phyloP scores from a whole-genome alignment of 371 early-diverging fungal genomes.

The Lichtheimia ornata region DNA sequence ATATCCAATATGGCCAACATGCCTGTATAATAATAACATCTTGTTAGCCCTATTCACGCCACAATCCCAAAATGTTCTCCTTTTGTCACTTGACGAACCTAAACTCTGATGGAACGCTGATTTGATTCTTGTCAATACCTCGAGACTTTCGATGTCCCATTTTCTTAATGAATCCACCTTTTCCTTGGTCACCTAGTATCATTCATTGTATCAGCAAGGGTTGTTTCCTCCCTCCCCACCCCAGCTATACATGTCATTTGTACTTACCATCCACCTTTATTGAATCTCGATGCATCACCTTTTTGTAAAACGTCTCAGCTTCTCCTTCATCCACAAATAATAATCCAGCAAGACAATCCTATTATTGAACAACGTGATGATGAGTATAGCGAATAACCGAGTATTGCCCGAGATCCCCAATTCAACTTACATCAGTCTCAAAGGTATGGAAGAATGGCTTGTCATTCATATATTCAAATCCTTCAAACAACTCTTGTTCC shows the following conservation, averaged over 20 bases:
- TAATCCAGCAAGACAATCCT: constrained; percentile 79
- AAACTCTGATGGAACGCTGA: constrained; percentile 77
- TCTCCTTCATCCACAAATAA: constrained; percentile 88
- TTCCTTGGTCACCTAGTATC: constrained; percentile 8
- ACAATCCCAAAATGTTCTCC: constrained; percentile 1
- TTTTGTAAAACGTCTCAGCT: constrained; percentile 75
- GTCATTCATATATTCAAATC: constrained; percentile 75
- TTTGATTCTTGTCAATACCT: constrained; percentile 72
- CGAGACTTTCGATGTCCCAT: constrained; percentile 25
- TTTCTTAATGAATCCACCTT: constrained; percentile 34
- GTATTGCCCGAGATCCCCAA: background rate
- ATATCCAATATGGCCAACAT: constrained; percentile 80
- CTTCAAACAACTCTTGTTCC: constrained; percentile 80
- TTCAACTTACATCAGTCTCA: constrained; percentile 69
- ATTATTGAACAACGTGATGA: background rate
- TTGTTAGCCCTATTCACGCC: background rate
- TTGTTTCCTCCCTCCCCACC: constrained; percentile 3
- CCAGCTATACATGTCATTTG: background rate
- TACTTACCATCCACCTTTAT: constrained; percentile 37
- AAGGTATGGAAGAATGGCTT: constrained; percentile 84
- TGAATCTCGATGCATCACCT: constrained; percentile 58
- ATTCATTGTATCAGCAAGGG: background rate
- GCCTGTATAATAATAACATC: constrained; percentile 30
- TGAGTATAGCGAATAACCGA: no score
- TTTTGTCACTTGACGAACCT: constrained; percentile 29